Evolutionary conservation across 1,284 basidiomycete species (phyloP), one percentile per base, ranked within the genome.

Genomic region (Puccinia coronata): DNA sequence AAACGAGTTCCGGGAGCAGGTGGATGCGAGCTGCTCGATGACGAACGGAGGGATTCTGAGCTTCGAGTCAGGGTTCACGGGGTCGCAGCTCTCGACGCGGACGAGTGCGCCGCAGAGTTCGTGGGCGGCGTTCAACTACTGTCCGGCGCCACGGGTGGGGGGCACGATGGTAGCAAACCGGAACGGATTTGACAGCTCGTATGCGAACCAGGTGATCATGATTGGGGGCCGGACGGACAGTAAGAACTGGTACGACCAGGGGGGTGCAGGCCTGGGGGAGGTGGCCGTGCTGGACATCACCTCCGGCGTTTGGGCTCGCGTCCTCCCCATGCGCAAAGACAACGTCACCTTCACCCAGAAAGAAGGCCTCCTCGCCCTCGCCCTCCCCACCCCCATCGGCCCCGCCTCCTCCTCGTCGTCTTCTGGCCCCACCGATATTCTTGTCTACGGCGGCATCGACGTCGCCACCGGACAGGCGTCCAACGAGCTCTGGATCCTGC

Each of bases 361-460:
- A 92, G 5, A 87, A 87, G 49, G 90, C 70, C 88, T 91, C 85
- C 92, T 92, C 34, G 90, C 92, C 36, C 89, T 88, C n/a, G 91
- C 89, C 1, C 85, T 92, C 57, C 89, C 91, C 5, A 90, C 87
- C 83, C 83, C 84, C 23, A 82, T 86, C 71, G 88, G 89, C 1
- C 89, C 91, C 6, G 90, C 87, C 83, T 83, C 85, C n/a, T 82
- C 86, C 73, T 88, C 89, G 0, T 92, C 92, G 11, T 83, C 53
- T 18, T 65, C 74, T 31, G 14, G 41, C 11, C 89, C 89, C 47
- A 88, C 91, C 36, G 92, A 93, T 84, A 91, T 90, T n/a, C 88
- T 93, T 69, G 89, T 93, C 16, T 93, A 92, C 83, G 92, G 92
- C 65, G 92, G 92, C 36, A 88, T 89, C 83, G 91, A 92, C 85